Percentiles rank a stretch among this genome's conserved stretches.
Evolutionary conservation across 2,329 filamentous ascomycete genomes (phyloP).

Genomic region (Ramichloridium luteum): DNA sequence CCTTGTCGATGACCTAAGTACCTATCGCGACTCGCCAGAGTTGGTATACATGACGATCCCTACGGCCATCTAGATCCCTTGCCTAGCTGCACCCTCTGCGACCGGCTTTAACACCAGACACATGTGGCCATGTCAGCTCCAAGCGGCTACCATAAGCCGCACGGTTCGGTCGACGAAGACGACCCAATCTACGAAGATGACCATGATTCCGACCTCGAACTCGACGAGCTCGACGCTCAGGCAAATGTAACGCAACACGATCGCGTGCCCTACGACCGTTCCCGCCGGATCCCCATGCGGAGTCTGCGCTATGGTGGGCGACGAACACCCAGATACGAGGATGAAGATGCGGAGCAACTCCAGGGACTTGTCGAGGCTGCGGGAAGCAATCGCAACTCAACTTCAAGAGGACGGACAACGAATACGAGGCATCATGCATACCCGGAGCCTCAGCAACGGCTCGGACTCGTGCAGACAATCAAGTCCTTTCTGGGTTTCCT

Average conservation of each 20-base stretch:
- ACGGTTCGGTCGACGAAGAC: slow-evolving; percentile 51
- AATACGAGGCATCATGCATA: slow-evolving; percentile 37
- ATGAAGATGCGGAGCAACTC: slow-evolving; percentile 52
- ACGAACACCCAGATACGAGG: slow-evolving; percentile 22
- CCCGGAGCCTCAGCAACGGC: neutral
- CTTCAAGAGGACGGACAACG: slow-evolving; percentile 24
- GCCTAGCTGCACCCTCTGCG: no score
- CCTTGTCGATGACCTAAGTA: no score
- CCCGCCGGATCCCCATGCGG: slow-evolving; percentile 55
- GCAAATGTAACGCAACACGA: slow-evolving; percentile 14
- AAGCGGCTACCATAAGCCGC: slow-evolving; percentile 37
- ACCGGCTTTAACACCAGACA: no score
- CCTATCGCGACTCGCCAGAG: no score
- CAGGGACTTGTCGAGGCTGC: slow-evolving; percentile 52
- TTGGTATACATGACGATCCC: no score
- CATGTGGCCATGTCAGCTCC: slow-evolving; percentile 32
- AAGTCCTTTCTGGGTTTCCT: slow-evolving; percentile 16
- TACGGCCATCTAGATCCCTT: no score
- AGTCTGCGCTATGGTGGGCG: slow-evolving; percentile 40
- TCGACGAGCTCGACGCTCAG: slow-evolving; percentile 66
- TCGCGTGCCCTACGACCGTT: no score
- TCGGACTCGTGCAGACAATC: neutral
- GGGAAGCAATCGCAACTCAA: slow-evolving; percentile 17
- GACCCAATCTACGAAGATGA: slow-evolving; percentile 26
- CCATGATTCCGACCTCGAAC: slow-evolving; percentile 59